Conservation (phyloP, 2,329 filamentous ascomycete genomes). For the Cladophialophora yegresii region DNA sequence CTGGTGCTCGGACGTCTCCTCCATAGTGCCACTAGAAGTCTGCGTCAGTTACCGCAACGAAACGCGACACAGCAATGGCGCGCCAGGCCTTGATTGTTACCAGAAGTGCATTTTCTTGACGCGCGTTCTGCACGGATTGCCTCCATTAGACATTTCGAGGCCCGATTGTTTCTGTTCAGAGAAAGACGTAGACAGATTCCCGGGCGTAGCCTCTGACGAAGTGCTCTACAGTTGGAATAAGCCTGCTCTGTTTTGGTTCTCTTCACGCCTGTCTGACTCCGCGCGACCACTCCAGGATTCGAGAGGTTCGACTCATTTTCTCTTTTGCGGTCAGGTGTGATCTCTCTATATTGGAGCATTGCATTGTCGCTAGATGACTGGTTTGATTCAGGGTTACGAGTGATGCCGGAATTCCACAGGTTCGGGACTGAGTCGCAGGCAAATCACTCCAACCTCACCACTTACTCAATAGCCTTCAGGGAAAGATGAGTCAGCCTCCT, state of each 20-base stretch:
- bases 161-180: neutral
- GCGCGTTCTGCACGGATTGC: constrained; percentile 14
- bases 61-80: neutral
- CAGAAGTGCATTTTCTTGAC: constrained; percentile 2
- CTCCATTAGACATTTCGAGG: constrained; percentile 3
- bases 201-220: neutral
- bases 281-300: neutral
- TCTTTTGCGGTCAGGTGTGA: constrained; percentile 13
- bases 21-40: constrained; percentile 17
- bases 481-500: neutral
- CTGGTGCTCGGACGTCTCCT: constrained; percentile 11
- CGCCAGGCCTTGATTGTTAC: neutral
- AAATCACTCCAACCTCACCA: neutral
- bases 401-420: neutral
- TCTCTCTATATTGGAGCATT: constrained; percentile 22
- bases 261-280: constrained; percentile 3
- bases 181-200: neutral
- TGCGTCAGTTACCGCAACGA: neutral
- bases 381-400: neutral
- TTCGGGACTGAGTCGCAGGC: neutral
- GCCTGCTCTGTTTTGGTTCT: constrained; percentile 15
- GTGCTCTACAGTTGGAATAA: constrained; percentile 15
- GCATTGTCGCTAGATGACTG: neutral
- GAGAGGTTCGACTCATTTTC: neutral
- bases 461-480: neutral